These are phyloP conservation scores for Tulasnella calospora DNA, from an alignment of 768 basidiomycete species.

Conservation along the genomic window DNA sequence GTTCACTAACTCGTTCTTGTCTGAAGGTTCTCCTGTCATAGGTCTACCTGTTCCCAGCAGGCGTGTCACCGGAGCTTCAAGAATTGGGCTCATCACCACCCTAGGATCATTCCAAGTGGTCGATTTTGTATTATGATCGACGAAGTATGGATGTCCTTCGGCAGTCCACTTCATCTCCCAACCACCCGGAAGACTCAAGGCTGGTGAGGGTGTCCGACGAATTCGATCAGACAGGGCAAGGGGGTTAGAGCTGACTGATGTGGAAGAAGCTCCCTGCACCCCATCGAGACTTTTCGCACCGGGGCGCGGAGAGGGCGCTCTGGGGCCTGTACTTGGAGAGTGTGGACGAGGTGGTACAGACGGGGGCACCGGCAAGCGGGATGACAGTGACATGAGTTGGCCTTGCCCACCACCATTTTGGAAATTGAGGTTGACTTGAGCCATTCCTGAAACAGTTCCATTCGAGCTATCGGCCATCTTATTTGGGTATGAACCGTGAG, in stretches of 20 bases:
- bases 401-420: neutral
- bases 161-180: slow-evolving; percentile 99
- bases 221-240: neutral
- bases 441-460: neutral
- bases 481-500: neutral
- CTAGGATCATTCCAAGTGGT: slow-evolving; percentile 99
- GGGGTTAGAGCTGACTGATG: neutral
- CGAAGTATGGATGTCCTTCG: slow-evolving; percentile 97
- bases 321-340: neutral
- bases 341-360: neutral
- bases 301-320: neutral
- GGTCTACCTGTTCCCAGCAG: neutral
- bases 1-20: neutral
- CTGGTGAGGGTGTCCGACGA: slow-evolving; percentile 2
- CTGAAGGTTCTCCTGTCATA: neutral
- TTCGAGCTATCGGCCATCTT: neutral
- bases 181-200: slow-evolving; percentile 58
- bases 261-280: neutral
- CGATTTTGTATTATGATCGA: slow-evolving; percentile 99
- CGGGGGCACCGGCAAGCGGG: neutral
- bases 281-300: neutral
- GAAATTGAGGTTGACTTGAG: neutral
- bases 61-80: neutral
- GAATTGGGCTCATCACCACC: slow-evolving; percentile 33
- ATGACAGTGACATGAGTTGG: neutral